Base-by-base conservation (phyloP, 106 monocot species). In the Platanthera zijinensis region DNA sequence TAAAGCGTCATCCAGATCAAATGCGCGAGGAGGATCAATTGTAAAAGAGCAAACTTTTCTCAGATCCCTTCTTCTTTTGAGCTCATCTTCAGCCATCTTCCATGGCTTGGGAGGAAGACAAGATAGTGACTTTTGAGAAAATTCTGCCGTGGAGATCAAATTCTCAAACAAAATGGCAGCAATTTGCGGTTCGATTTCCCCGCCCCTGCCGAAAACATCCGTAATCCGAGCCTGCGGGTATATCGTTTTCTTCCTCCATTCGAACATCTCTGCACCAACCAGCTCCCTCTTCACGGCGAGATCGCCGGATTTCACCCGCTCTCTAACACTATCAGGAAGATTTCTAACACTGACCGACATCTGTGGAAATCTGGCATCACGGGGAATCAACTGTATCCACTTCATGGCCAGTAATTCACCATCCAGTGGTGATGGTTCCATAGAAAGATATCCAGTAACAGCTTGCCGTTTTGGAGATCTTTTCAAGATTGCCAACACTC, bases 1-100 rank as follows among this genome's bases (percentile, higher is more conserved):
- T 82, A 94, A 86, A 62, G 96, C 96, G 85, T 97, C 96, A 77
- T 97, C 96, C 78, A 97, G 91, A 19, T 93, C 93, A 64, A 74
- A 64, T 19, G 96, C 96, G 74, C 83, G 79, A 68, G 87, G 76
- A 74, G 96, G 91, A 75, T 97, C 96, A 69, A 94, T 91, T 15
- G 91, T 97, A 80, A 93, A 89, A 28, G 82, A 81, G 80, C 94
- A 89, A 48, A 89, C 59, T 76, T 83, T 73, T 82, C 96, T 87
- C 9, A 94, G 50, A 75, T 97, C 96, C 70, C 79, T 91, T 75
- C 96, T 91, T 12, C 21, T 78, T 73, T 81, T 51, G 59, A 88
- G 50, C 52, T 97, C 96, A 47, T 81, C 78, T 12, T 22, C 17
- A 46, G 93, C 89, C 54, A 97, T 61, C 30, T 78, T 73, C 93